Base-by-base conservation (phyloP, 2,329 filamentous ascomycete genomes). In the Penicillium sclerotigenum region DNA sequence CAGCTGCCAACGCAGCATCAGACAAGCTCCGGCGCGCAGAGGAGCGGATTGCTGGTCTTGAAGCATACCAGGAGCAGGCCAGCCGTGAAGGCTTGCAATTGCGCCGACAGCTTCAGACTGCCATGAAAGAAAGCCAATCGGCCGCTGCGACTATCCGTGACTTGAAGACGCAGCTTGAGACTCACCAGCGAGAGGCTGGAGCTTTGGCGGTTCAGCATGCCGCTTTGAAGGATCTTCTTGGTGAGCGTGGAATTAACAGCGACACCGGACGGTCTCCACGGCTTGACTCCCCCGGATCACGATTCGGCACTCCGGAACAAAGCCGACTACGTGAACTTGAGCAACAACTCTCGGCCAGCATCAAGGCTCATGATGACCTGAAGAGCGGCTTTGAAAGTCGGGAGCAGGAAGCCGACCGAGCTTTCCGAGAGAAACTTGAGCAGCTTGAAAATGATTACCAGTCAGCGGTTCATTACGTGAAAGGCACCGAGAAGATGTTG, bases 401-500 rank as follows among this genome's bases (percentile, higher is more conserved):
- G 52, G 87, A 90, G 58, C 88, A 94, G 65, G 90, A 96, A 68
- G 88, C 91, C n/a, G 93, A 96, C 71, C 83, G 86, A 53, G 84
- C 89, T 45, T 97, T 96, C 77, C 89, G 92, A 59, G 92, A 97
- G 72, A 97, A 97, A 74, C 82, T 99, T 50, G 85, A 90, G 57
- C 92, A 96, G 70, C 85, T 99, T 31, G 92, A 97, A 75, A 96
- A 92, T 71, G 94, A 99, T 73, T 97, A 99, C 72, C 91, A 97
- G 74, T 96, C 94, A 40, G 93, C 94, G 16, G 92, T 97, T 47
- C 94, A 97, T 74, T 99, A 99, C 69, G 90, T 99, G 64, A 95
- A 96, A 75, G 94, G 94, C 56, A 97, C 94, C 1, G 94, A 99
- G 76, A 97, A 97, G 82, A 97, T 99, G 91, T 84, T 99, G 47